A percentile compares a stretch with the other conserved stretches of the same genome.
These are phyloP conservation scores for Panicum miliaceum DNA, from an alignment of 176 grass and related monocot genomes.

Conservation along the genomic window DNA sequence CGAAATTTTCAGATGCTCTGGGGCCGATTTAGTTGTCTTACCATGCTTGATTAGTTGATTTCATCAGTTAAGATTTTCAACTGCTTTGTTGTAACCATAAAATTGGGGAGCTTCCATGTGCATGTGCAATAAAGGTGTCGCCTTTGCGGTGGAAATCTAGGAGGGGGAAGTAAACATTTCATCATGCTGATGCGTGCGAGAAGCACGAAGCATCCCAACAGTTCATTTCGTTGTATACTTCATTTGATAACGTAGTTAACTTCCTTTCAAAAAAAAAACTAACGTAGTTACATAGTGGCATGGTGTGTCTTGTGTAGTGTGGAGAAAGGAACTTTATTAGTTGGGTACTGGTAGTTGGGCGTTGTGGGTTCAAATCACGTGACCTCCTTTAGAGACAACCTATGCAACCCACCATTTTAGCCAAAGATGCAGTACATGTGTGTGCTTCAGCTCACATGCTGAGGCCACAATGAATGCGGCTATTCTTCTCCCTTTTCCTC, in stretches of 20 bases:
- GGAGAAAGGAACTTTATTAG: background rate
- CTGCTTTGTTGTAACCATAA: background rate
- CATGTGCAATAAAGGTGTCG: conserved; percentile 21
- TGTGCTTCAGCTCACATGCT: conserved; percentile 14
- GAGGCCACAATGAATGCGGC: background rate
- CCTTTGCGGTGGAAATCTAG: conserved; percentile 22
- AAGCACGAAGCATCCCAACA: background rate
- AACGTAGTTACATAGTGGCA: background rate
- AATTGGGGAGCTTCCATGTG: background rate
- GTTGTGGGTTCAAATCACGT: conserved; percentile 37
- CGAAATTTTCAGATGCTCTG: conserved; percentile 12
- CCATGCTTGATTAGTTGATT: background rate
- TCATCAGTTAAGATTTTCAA: background rate
- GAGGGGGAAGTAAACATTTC: background rate
- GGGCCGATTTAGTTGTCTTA: background rate
- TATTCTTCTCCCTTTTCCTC: background rate
- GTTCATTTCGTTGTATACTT: background rate
- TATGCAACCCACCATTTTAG: background rate
- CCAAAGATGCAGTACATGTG: background rate
- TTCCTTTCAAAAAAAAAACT: no score
- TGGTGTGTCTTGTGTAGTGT: background rate
- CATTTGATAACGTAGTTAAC: background rate
- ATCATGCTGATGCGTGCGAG: background rate
- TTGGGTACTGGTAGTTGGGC: conserved; percentile 3
- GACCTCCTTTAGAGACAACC: conserved; percentile 1